Evolutionary conservation across 2,329 filamentous ascomycete genomes (phyloP), one percentile per base, ranked within the genome.

Genomic region (Exophiala lecanii-corni): DNA sequence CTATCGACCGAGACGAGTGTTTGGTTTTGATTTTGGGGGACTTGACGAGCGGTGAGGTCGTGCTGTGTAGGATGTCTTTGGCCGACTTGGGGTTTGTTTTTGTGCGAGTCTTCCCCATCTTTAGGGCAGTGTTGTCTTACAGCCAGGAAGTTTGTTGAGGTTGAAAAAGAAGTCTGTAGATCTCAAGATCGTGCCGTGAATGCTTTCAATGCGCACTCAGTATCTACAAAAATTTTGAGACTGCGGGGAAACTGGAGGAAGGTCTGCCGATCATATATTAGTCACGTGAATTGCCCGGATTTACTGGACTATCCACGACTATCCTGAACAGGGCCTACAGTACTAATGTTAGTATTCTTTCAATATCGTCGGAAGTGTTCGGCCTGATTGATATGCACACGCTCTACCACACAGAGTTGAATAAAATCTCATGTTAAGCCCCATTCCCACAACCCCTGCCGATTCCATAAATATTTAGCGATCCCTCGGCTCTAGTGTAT

Each of bases 1-100:
- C 69, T 4, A 76, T 72, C 19, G 74, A 69, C 54, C 74, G 69
- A 54, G 70, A 69, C 49, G 70, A 60, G 47, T 64, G 63, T 39
- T 41, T 38, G 47, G 64, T 64, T 40, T 40, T 36, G 62, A 67
- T 56, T 64, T 69, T 60, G 39, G 57, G 59, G 45, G 69, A 66
- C 55, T 70, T 71, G 59, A 61, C 52, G 47, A 62, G 63, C 43
- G 48, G 43, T 21, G 41, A 31, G 32, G 32, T 42, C 13, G 48
- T 45, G 3, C 43, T 51, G 38, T 35, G 49, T 20, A 49, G 51
- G 25, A 49, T 51, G 26, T 48, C 47, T 32, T 48, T 50, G 19
- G 43, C 35, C 4, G 7, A 7, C 33, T 35, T 35, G 9, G 41
- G 18, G n/a, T 31, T 32, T 13, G 26, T 30, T 36, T 51, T 51